A percentile compares a stretch with the other conserved stretches of the same genome.
Evolutionary conservation across 495 filamentous ascomycete species (phyloP).

Genomic region (Tuber magnatum): DNA sequence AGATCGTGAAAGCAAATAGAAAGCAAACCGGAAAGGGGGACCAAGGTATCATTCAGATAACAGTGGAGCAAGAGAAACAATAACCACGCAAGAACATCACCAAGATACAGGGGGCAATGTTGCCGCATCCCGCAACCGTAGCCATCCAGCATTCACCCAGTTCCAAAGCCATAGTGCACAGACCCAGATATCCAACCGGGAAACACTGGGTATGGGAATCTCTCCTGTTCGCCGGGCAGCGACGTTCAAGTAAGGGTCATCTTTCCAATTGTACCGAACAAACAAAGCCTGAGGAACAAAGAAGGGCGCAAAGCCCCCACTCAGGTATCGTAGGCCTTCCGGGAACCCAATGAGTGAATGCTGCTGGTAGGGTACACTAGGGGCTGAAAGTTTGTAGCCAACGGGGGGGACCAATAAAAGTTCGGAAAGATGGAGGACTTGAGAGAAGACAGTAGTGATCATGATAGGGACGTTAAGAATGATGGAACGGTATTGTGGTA

Average conservation of each 20-base stretch:
- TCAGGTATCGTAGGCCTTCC: too few species aligned
- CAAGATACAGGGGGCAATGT: background rate
- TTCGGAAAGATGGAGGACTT: background rate
- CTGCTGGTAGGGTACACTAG: background rate
- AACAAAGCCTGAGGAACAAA: background rate
- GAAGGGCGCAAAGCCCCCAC: background rate
- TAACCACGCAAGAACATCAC: background rate
- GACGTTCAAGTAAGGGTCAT: background rate
- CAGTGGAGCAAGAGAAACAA: background rate
- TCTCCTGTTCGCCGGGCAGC: background rate
- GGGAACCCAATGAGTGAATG: background rate
- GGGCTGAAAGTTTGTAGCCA: background rate
- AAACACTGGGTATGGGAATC: background rate
- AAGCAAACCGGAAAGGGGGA: background rate
- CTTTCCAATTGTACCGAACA: slow-evolving; percentile 2
- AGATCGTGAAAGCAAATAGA: background rate
- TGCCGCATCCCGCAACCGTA: background rate
- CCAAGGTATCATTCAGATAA: background rate
- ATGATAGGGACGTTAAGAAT: background rate
- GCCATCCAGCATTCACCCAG: background rate
- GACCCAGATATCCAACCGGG: background rate
- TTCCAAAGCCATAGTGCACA: background rate
- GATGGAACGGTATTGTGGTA: background rate
- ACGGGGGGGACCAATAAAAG: background rate
- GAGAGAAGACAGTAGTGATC: background rate